phyloP scores from a whole-genome alignment of 1,139 yeast genomes.

The Saccharomyces hybrid region DNA sequence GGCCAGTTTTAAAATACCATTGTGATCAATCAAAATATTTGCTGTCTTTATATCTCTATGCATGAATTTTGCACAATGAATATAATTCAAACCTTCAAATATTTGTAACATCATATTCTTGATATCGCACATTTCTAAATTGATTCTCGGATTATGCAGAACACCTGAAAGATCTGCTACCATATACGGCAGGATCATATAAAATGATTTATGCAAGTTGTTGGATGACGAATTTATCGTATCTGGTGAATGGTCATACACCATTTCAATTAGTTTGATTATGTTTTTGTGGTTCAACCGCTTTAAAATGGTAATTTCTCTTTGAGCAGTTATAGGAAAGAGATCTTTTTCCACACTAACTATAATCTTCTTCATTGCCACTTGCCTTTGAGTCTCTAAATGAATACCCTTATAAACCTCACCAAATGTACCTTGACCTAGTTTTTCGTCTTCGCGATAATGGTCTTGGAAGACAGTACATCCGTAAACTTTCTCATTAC shows the following conservation, averaged over 20 bases:
- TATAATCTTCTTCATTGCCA: constrained; percentile 79
- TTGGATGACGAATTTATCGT: constrained; percentile 30
- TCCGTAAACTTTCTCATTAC: constrained; percentile 27
- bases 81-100: constrained; percentile 69
- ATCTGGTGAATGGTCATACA: constrained; percentile 47
- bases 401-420: constrained; percentile 71
- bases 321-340: constrained; percentile 89
- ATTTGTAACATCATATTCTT: constrained; percentile 81
- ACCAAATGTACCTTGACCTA: constrained; percentile 94
- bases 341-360: constrained; percentile 84
- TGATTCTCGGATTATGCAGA: constrained; percentile 74
- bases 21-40: constrained; percentile 68
- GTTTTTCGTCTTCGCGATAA: constrained; percentile 51
- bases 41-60: constrained; percentile 97
- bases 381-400: constrained; percentile 44
- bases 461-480: constrained; percentile 31
- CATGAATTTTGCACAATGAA: constrained; percentile 62
- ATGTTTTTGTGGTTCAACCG: constrained; percentile 63
- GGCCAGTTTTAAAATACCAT: constrained; percentile 77
- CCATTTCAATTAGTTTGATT: constrained; percentile 73
- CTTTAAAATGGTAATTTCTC: constrained; percentile 84
- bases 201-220: constrained; percentile 40
- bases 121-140: constrained; percentile 57
- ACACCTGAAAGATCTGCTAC: constrained; percentile 88
- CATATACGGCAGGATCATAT: constrained; percentile 91